phyloP scores from a whole-genome alignment of 2,329 filamentous ascomycete species.

The Xylaria sp. region DNA sequence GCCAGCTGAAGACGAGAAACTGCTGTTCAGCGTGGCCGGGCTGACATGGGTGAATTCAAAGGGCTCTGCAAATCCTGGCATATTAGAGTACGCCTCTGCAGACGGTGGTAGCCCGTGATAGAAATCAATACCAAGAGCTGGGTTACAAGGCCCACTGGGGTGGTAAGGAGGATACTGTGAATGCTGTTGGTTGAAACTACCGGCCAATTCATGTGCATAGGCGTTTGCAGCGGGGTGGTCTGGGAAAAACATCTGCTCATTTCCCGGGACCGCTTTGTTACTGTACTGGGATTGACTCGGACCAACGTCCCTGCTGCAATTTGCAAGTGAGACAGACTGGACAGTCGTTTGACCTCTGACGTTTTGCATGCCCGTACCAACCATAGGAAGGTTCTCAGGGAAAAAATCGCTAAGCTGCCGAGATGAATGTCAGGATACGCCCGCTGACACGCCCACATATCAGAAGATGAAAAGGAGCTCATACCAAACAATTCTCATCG shows the following conservation, averaged over 20 bases:
- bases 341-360: slow-evolving; percentile 36
- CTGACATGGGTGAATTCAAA: slow-evolving; percentile 29
- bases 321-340: slow-evolving; percentile 40
- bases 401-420: slow-evolving; percentile 34
- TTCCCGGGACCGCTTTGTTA: slow-evolving; percentile 39
- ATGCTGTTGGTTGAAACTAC: slow-evolving; percentile 31
- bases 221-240: slow-evolving; percentile 36
- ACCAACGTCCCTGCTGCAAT: slow-evolving; percentile 36
- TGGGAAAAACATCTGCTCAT: slow-evolving; percentile 36
- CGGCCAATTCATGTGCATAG: slow-evolving; percentile 27
- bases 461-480: slow-evolving; percentile 18
- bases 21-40: slow-evolving; percentile 27
- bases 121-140: slow-evolving; percentile 19
- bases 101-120: slow-evolving; percentile 29
- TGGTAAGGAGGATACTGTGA: slow-evolving; percentile 32
- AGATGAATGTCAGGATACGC: slow-evolving; percentile 24
- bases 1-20: slow-evolving; percentile 36
- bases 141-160: slow-evolving; percentile 19
- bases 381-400: slow-evolving; percentile 23
- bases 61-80: slow-evolving; percentile 36
- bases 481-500: slow-evolving; percentile 37
- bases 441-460: not conserved
- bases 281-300: slow-evolving; percentile 39
- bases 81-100: slow-evolving; percentile 14
- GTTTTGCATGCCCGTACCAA: slow-evolving; percentile 31